These are phyloP conservation scores for Chamaecrista fasciculata DNA, from an alignment of 306 rosid species.

Conservation along the genomic window DNA sequence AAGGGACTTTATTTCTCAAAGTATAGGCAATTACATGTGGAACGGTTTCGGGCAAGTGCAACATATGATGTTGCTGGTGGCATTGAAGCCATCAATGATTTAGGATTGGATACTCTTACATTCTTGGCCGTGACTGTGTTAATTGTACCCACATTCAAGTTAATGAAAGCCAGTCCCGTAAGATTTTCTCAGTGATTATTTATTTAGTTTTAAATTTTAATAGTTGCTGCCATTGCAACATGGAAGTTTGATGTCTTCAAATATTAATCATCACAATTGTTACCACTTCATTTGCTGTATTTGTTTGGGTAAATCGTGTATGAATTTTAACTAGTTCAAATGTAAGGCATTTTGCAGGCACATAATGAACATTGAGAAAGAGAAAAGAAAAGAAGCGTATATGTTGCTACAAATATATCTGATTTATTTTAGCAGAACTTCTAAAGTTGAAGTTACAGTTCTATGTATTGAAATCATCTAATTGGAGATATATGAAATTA, in stretches of 20 bases:
- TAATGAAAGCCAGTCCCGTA: constrained; percentile 38
- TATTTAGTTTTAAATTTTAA: not conserved
- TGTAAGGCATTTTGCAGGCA: not conserved
- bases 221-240: too few species aligned
- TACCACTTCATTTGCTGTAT: not conserved
- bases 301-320: not conserved
- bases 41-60: constrained; percentile 38
- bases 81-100: constrained; percentile 71
- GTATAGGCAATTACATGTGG: constrained; percentile 31
- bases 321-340: not conserved
- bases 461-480: not conserved
- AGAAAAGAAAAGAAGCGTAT: too few species aligned
- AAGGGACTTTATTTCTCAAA: constrained; percentile 39
- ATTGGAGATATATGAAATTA: not conserved
- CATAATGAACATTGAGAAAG: not conserved
- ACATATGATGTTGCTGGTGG: constrained; percentile 72
- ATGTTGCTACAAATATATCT: not conserved
- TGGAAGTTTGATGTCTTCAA: not conserved
- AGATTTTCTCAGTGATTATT: not conserved
- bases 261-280: not conserved
- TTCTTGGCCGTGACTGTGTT: constrained; percentile 58
- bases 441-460: not conserved
- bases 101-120: constrained; percentile 68
- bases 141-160: constrained; percentile 67
- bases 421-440: not conserved